Evolutionary conservation across 176 grass and related monocot genomes (phyloP).

Genomic region (Oryza nivara): DNA sequence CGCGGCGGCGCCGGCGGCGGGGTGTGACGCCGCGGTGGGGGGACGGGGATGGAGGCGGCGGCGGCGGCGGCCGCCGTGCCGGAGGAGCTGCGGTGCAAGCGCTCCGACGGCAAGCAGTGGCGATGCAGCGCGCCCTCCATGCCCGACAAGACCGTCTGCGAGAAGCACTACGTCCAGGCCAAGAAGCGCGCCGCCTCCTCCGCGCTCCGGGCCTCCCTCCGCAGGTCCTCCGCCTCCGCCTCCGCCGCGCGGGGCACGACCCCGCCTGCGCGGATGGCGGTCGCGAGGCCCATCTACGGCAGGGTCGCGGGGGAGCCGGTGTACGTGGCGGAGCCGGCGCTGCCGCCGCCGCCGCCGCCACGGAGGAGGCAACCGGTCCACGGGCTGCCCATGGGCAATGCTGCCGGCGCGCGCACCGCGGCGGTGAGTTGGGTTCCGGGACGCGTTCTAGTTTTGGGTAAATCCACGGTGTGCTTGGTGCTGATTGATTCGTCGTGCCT

Average conservation of each 20-base stretch:
- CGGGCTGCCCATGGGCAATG: conserved; percentile 36
- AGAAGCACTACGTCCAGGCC: conserved; percentile 99
- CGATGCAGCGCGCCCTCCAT: conserved; percentile 88
- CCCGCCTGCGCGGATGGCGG: conserved; percentile 28
- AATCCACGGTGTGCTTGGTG: neutral
- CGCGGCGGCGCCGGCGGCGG: neutral
- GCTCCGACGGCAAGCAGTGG: conserved; percentile 99
- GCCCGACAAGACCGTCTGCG: conserved; percentile 95
- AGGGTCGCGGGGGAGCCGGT: conserved; percentile 50
- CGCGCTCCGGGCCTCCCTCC: conserved; percentile 74
- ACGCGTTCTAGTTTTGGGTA: neutral
- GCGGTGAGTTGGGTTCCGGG: conserved; percentile 27
- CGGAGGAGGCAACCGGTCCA: neutral
- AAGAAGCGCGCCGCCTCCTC: conserved; percentile 95
- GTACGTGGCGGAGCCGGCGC: conserved; percentile 52
- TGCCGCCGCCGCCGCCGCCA: neutral
- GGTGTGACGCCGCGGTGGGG: neutral
- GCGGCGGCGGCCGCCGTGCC: conserved; percentile 45
- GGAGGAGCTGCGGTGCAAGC: conserved; percentile 93
- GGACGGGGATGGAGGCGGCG: conserved; percentile 44
- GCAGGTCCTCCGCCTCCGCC: conserved; percentile 46
- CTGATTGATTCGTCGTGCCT: conserved; percentile 21
- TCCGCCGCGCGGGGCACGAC: neutral
- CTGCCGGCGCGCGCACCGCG: neutral
- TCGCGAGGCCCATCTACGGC: conserved; percentile 49